Evolutionary conservation across 1,284 basidiomycete species (phyloP), one percentile per base, ranked within the genome.

Genomic region (Somion occarium): DNA sequence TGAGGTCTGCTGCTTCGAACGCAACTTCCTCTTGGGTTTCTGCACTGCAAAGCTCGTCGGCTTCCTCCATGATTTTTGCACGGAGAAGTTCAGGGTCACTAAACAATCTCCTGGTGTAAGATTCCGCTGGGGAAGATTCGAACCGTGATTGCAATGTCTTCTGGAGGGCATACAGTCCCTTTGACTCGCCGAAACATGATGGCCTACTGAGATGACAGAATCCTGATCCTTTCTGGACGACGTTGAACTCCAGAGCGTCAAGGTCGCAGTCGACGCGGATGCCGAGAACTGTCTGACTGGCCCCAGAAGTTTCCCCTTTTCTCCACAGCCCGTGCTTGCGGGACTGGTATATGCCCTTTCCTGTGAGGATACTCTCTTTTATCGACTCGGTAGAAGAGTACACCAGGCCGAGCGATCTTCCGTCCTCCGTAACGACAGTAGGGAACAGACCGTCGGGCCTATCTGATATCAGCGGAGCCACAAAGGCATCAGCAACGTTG

Each of bases 61-160:
- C 97, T 69, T 99, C 97, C 69, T 99, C 97, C 83, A 91, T 93
- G 55, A 99, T 93, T 74, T 99, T 99, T 48, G 94, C 87, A 48
- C 79, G 80, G 42, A 99, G 76, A 19, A 99, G 76, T 45, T 80
- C 80, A 9, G 86, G 73, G 62, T 98, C 93, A 51, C 80, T 78
- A 69, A 99, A 98, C 22, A 99, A 72, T 43, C 93, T 76, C 50
- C 82, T 85, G 12, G 97, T 99, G 71, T 99, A 99, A 5, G 91
- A 94, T 1, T 92, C 95, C 55, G 88, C 83, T 0, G 94, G 95
- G 0, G 95, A 93, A 23, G 79, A 80, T 41, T 73, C 71, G 47
- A 90, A 73, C 42, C 97, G 82, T 2, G 85, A 80, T 56, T 77
- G 76, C 37, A 99, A 78, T 0, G 89, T 96, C 42, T 73, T 75